Percentiles rank a stretch among this genome's conserved stretches.
These are phyloP conservation scores for Canavalia ensiformis DNA, from an alignment of 306 rosid species.

Conservation along the genomic window DNA sequence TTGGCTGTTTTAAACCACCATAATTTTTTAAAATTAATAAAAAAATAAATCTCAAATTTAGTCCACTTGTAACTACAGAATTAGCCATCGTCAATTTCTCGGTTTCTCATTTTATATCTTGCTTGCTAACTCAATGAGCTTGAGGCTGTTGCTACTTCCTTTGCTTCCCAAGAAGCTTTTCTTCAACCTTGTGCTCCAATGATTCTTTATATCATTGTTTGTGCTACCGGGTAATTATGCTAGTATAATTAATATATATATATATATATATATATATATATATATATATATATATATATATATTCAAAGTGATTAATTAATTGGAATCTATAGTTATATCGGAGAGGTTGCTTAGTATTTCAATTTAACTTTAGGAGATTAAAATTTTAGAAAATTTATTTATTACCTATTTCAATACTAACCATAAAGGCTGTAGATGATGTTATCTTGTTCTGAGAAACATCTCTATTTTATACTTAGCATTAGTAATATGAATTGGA, in stretches of 20 bases:
- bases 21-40: too few species aligned
- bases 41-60: too few species aligned
- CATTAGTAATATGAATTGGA: too few species aligned
- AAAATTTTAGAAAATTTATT: not conserved
- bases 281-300: too few species aligned
- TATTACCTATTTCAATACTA: slow-evolving; percentile 91
- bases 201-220: slow-evolving; percentile 93
- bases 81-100: slow-evolving; percentile 40
- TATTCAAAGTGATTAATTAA: not conserved
- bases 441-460: slow-evolving; percentile 93
- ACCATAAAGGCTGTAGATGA: slow-evolving; percentile 87
- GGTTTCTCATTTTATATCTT: slow-evolving; percentile 62
- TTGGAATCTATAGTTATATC: not conserved
- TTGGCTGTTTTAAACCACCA: too few species aligned
- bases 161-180: slow-evolving; percentile 89
- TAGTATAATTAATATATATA: slow-evolving; percentile 79
- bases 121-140: slow-evolving; percentile 58
- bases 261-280: slow-evolving; percentile 10
- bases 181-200: slow-evolving; percentile 97
- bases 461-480: slow-evolving; percentile 70
- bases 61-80: slow-evolving; percentile 4
- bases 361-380: not conserved
- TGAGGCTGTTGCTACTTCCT: slow-evolving; percentile 68
- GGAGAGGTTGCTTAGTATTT: not conserved
- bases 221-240: slow-evolving; percentile 95